Evolutionary conservation across 2,329 filamentous ascomycete species (phyloP), one percentile per base, ranked within the genome.

Genomic region (Corinectria fuckeliana): DNA sequence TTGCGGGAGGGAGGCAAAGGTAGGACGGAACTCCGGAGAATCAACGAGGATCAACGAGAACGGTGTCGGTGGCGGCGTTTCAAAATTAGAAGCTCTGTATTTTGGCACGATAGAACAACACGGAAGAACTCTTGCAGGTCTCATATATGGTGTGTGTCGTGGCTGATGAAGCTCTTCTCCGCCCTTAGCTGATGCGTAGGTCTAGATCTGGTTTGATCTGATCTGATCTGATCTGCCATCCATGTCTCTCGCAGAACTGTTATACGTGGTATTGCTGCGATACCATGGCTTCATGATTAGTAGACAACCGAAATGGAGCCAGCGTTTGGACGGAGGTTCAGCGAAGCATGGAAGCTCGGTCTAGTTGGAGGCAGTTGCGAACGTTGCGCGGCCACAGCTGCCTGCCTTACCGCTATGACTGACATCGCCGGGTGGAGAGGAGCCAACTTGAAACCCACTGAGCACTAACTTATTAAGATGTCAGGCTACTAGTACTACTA

Each of bases 341-440:
- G 32, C 50, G 32, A 55, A 41, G 41, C 44, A 26, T 48, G 55
- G 36, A 38, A 20, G 39, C 28, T 52, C 49, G 53, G 55, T 61
- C 56, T 26, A 50, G 56, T 58, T 58, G 56, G 56, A 57, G 56
- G 50, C 53, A 49, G 47, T 26, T 44, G 48, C 47, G 57, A 51
- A 55, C 41, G 47, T 66, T 66, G 65, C 64, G 65, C 49, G 65
- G 65, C 63, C 64, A 56, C 36, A 65, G 60, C 58, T 68, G 66
- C 63, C 62, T 64, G 60, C 44, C 63, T 61, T 48, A 51, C 58
- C 44, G 48, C 45, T 47, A 39, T 50, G 47, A 50, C 48, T 42
- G 44, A 23, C 44, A 55, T 45, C 50, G 28, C 25, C 45, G 57
- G 25, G 51, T 51, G 45, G 51, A 20, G 51, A 45, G 20, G 51